phyloP scores from a whole-genome alignment of 306 rosid species.

The Cyamopsis tetragonoloba region DNA sequence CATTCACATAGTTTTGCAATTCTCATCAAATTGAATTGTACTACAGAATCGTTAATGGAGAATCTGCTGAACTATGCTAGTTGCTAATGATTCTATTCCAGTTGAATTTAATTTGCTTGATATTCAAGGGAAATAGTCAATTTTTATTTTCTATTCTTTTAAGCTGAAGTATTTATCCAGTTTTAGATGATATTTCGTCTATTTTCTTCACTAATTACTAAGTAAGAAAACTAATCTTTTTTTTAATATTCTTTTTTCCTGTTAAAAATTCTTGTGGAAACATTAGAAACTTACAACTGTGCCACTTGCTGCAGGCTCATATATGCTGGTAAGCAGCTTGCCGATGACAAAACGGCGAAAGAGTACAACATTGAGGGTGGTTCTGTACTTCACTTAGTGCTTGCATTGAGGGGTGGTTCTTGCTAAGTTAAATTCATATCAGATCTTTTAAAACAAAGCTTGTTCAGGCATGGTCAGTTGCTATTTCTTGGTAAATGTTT shows the following conservation, averaged over 20 bases:
- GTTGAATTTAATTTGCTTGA: neutral
- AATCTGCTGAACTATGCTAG: neutral
- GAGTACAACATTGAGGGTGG: constrained; percentile 99
- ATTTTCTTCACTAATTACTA: neutral
- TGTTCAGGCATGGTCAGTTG: constrained; percentile 23
- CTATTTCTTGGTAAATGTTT: constrained; percentile 27
- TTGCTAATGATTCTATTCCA: neutral
- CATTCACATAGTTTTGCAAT: neutral
- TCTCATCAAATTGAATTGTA: neutral
- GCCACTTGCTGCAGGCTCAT: constrained; percentile 64
- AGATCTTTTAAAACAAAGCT: neutral
- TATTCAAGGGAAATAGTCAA: neutral
- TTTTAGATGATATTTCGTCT: neutral
- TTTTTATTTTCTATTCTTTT: neutral
- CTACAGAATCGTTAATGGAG: neutral
- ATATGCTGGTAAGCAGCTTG: constrained; percentile 97
- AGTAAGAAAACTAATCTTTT: neutral
- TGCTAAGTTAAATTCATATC: constrained; percentile 13
- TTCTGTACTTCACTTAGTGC: constrained; percentile 92
- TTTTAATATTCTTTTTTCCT: neutral
- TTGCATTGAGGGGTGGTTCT: constrained; percentile 84
- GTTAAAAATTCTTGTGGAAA: neutral
- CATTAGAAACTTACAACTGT: constrained; percentile 9
- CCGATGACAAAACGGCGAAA: constrained; percentile 95
- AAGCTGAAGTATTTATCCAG: neutral